Evolutionary conservation across 345 rosid species (phyloP).

Genomic region (Diplotaxis tenuifolia): DNA sequence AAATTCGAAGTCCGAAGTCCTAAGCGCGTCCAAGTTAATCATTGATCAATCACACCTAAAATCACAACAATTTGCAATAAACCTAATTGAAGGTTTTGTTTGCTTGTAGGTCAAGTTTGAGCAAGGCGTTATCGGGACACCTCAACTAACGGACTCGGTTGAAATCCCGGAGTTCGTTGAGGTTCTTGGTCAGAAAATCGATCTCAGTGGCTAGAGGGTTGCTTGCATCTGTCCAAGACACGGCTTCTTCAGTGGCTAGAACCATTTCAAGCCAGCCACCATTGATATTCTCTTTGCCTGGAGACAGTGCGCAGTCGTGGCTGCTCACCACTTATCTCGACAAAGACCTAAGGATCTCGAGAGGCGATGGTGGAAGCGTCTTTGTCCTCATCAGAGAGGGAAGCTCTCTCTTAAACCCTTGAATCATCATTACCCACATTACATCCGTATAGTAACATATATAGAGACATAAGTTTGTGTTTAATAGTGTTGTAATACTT

Average conservation of each 20-base stretch:
- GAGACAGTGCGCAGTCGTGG: constrained; percentile 74
- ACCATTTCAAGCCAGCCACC: constrained; percentile 94
- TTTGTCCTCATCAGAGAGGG: constrained; percentile 91
- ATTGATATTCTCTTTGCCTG: constrained; percentile 62
- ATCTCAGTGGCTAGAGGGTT: constrained; percentile 69
- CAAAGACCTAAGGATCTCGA: constrained; percentile 76
- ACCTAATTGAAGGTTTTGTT: background rate
- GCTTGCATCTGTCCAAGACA: constrained; percentile 74
- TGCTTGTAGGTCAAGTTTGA: constrained; percentile 71
- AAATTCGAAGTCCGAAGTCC: constrained; percentile 92
- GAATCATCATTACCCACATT: constrained; percentile 8
- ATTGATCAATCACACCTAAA: background rate
- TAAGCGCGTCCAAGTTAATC: constrained; percentile 74
- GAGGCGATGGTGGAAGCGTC: constrained; percentile 84
- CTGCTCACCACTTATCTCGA: constrained; percentile 86
- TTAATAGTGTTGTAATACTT: constrained; percentile 16
- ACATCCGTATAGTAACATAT: background rate
- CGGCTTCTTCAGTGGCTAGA: constrained; percentile 76
- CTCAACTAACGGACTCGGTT: constrained; percentile 81
- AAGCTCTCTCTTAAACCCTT: constrained; percentile 58
- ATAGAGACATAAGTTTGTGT: constrained; percentile 1
- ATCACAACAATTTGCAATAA: background rate
- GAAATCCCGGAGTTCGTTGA: constrained; percentile 77
- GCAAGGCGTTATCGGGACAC: constrained; percentile 91
- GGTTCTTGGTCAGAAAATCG: constrained; percentile 79